Base-by-base conservation (phyloP, 441 rosid species). In the Populus hybrid region DNA sequence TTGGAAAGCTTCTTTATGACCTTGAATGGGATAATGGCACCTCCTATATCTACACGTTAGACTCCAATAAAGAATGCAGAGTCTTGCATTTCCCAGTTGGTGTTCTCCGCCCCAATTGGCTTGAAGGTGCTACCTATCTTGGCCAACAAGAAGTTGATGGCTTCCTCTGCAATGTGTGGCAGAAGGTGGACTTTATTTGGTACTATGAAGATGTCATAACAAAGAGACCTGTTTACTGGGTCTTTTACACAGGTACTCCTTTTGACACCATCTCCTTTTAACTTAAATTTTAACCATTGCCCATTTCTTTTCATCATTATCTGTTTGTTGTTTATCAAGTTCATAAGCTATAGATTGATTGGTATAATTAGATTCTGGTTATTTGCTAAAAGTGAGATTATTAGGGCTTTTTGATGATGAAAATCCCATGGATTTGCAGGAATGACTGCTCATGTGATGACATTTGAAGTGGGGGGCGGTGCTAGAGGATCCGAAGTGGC, bases 11-110 rank as follows among this genome's bases (percentile, higher is more conserved):
- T 38, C 70, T 71, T 18, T 90, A 88, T 77, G 96, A 91, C 81
- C 88, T 91, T 33, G 94, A 93, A 68, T 91, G 98, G 98, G 81
- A 90, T 77, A 93, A 91, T 24, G 93, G 92, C 50, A 91, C 94
- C 7, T 91, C 93, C 35, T 91, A 84, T 71, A 0, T 84, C 69
- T 93, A 91, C 87, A 77, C 90, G 1, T 72, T 89, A 63, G 92
- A 80, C 66, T 79, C 88, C n/a, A 68, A 77, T 6, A 63, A 53
- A 74, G 78, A 84, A 20, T 91, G 96, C 84, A 77, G 85, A 45
- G 69, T 86, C 73, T n/a, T 68, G 75, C 88, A 86, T 28, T 79
- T 93, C 35, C 84, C 83, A 61, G 91, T 93, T 2, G 86, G 93
- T 23, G 78, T 82, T 71, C 90, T 88, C 80, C 92, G 92, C 56